These are phyloP conservation scores for Botrytis paeoniae DNA, from an alignment of 2,329 filamentous ascomycete species.

Conservation along the genomic window DNA sequence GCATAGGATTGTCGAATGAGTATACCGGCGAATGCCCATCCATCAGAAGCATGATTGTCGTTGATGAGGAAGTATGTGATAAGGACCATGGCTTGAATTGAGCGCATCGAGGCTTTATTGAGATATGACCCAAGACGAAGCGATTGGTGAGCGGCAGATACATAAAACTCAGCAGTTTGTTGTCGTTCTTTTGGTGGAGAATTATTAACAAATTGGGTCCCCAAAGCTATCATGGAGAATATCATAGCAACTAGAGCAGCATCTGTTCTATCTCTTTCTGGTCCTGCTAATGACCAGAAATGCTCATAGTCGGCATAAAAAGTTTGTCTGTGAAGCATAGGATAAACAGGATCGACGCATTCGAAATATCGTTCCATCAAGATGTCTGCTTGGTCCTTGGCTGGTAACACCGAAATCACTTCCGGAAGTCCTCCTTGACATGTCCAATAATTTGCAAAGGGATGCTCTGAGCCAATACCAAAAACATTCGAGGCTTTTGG, in stretches of 20 bases:
- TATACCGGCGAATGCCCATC: slow-evolving; percentile 78
- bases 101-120: slow-evolving; percentile 68
- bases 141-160: slow-evolving; percentile 75
- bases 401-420: slow-evolving; percentile 71
- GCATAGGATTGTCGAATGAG: slow-evolving; percentile 75
- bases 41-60: slow-evolving; percentile 79
- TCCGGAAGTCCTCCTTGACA: slow-evolving; percentile 72
- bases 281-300: slow-evolving; percentile 63
- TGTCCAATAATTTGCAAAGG: slow-evolving; percentile 83
- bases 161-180: slow-evolving; percentile 78
- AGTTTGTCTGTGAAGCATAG: slow-evolving; percentile 71
- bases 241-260: slow-evolving; percentile 69
- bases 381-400: slow-evolving; percentile 72
- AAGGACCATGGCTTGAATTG: slow-evolving; percentile 78
- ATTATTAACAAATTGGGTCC: slow-evolving; percentile 68
- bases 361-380: slow-evolving; percentile 63
- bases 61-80: slow-evolving; percentile 83
- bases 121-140: slow-evolving; percentile 73
- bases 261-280: slow-evolving; percentile 60
- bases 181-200: slow-evolving; percentile 59
- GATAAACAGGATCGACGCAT: slow-evolving; percentile 75
- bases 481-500: slow-evolving; percentile 74
- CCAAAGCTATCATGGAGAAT: slow-evolving; percentile 74
- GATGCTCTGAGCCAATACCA: slow-evolving; percentile 74
- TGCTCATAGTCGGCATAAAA: slow-evolving; percentile 77